A percentile compares a stretch with the other conserved stretches of the same genome.
These are phyloP conservation scores for Wallemia mellicola DNA, from an alignment of 1,284 basidiomycete genomes.

Conservation along the genomic window DNA sequence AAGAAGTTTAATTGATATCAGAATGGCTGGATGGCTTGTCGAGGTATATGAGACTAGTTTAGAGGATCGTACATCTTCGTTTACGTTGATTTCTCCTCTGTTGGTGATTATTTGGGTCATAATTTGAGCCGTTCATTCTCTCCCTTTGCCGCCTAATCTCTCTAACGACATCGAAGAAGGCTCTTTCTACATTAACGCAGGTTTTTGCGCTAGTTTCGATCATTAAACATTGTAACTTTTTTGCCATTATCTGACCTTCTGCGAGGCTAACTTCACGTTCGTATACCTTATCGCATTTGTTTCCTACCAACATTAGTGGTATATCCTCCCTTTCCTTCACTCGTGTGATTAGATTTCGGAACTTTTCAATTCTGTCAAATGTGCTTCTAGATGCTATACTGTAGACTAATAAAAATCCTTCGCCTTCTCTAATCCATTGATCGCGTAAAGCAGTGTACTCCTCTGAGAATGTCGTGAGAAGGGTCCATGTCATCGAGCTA, in stretches of 20 bases:
- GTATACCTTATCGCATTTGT: conserved; percentile 45
- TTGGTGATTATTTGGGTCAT: not conserved
- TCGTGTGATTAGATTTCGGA: conserved; percentile 74
- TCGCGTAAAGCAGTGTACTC: conserved; percentile 90
- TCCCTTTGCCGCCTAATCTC: conserved; percentile 27
- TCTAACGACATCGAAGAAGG: conserved; percentile 72
- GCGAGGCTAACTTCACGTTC: conserved; percentile 62
- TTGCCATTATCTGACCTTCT: conserved; percentile 60
- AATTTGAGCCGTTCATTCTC: not conserved
- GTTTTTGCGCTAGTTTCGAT: conserved; percentile 92
- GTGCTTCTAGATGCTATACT: conserved; percentile 83
- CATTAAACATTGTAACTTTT: conserved; percentile 70
- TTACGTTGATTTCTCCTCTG: not conserved
- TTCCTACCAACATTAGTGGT: conserved; percentile 24
- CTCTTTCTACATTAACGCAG: conserved; percentile 71
- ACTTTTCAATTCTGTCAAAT: conserved; percentile 77
- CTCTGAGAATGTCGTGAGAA: conserved; percentile 24
- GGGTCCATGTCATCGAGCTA: conserved; percentile 3
- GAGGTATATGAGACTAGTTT: not conserved
- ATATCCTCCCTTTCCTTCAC: conserved; percentile 56
- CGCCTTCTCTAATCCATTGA: conserved; percentile 98
- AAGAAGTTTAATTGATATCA: not conserved
- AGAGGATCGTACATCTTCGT: not conserved
- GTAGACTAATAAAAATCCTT: conserved; percentile 95
- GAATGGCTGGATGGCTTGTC: not conserved